Percentiles rank a stretch among this genome's conserved stretches.
phyloP scores from a whole-genome alignment of 2,329 filamentous ascomycete species.

The Aschersonia sp. region DNA sequence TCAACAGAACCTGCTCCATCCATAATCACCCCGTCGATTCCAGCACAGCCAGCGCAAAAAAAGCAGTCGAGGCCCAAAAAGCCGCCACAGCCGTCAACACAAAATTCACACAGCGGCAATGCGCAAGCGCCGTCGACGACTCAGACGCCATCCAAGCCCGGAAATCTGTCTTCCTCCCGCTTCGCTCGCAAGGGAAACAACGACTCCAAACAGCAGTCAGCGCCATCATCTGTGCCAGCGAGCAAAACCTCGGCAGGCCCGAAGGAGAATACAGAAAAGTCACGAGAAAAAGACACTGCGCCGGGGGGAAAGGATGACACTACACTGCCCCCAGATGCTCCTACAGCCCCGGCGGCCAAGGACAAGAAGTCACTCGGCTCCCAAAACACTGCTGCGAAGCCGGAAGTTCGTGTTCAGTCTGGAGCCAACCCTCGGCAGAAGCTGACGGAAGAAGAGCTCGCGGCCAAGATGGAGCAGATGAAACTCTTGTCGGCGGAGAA shows the following conservation, averaged over 20 bases:
- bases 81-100: neutral
- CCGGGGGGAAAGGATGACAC: neutral
- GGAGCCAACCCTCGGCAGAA: conserved; percentile 46
- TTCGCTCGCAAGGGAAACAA: conserved; percentile 4
- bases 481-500: conserved; percentile 43
- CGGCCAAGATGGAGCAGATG: conserved; percentile 46
- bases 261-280: neutral
- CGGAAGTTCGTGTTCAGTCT: conserved; percentile 31
- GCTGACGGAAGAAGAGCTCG: conserved; percentile 43
- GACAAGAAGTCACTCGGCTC: conserved; percentile 6
- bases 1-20: neutral
- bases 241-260: neutral
- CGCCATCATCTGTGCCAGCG: conserved; percentile 4
- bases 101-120: neutral
- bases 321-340: conserved; percentile 16
- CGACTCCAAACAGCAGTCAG: conserved; percentile 5
- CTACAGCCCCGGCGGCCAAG: conserved; percentile 11
- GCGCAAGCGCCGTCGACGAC: conserved; percentile 5
- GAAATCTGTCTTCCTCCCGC: conserved; percentile 5
- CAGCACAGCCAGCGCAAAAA: conserved; percentile 1
- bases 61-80: conserved; percentile 3
- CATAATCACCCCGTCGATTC: neutral
- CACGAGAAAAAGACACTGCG: neutral
- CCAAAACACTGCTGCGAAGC: conserved; percentile 18
- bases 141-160: conserved; percentile 1